phyloP scores from a whole-genome alignment of 345 rosid genomes.

The Arabidopsis arenosa region DNA sequence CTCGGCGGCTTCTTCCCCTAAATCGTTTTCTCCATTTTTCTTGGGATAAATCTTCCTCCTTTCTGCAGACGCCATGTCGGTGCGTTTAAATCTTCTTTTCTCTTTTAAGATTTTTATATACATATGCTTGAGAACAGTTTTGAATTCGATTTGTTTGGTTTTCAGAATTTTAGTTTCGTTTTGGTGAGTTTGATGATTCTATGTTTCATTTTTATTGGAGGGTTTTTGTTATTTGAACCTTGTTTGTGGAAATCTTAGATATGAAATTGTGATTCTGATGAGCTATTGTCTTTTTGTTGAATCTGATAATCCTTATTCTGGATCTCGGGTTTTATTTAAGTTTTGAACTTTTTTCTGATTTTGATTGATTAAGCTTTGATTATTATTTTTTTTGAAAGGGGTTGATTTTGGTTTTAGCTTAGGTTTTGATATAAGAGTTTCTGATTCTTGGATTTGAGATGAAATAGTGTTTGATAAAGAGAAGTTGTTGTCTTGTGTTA shows the following conservation, averaged over 20 bases:
- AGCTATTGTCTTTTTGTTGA: conserved; percentile 24
- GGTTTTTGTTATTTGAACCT: background rate
- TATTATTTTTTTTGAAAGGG: too few relatives aligned
- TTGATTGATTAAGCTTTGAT: conserved; percentile 23
- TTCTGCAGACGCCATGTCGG: conserved; percentile 45
- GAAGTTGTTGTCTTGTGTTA: background rate
- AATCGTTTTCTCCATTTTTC: conserved; percentile 28
- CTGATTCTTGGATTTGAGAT: conserved; percentile 26
- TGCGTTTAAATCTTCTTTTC: conserved; percentile 31
- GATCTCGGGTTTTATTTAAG: conserved; percentile 28
- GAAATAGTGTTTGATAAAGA: background rate
- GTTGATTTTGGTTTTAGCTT: conserved; percentile 12
- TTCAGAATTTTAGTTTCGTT: conserved; percentile 24
- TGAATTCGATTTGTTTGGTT: conserved; percentile 28
- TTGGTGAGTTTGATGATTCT: conserved; percentile 11
- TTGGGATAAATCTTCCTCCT: conserved; percentile 37
- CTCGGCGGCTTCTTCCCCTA: conserved; percentile 41
- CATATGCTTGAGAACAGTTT: background rate
- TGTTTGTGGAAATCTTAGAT: conserved; percentile 4
- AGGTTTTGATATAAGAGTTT: conserved; percentile 17
- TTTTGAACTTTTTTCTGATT: conserved; percentile 7
- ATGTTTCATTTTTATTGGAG: conserved; percentile 13
- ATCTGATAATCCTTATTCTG: conserved; percentile 11
- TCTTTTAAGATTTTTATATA: background rate
- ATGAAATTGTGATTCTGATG: conserved; percentile 23